Percentiles rank a stretch among this genome's conserved stretches.
These are phyloP conservation scores for Rubroboletus satanas DNA, from an alignment of 768 basidiomycete species.

Conservation along the genomic window DNA sequence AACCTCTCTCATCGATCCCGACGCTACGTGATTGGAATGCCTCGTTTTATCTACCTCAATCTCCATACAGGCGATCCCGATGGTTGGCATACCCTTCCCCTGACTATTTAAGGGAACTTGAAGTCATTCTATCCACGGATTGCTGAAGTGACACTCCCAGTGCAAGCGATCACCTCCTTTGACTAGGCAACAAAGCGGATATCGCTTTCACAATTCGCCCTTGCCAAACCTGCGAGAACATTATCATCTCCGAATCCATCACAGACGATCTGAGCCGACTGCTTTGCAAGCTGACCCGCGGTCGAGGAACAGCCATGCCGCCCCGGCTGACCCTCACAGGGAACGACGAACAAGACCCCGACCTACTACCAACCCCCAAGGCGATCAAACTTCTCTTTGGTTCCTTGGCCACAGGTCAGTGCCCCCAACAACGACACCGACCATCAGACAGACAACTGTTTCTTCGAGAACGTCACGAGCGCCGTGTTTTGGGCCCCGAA, in stretches of 20 bases:
- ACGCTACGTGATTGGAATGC: slow-evolving; percentile 8
- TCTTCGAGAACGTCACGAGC: slow-evolving; percentile 37
- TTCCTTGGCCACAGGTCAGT: slow-evolving; percentile 45
- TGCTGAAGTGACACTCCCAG: slow-evolving; percentile 27
- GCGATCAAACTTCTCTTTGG: slow-evolving; percentile 43
- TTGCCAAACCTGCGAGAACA: slow-evolving; percentile 43
- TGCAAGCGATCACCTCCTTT: slow-evolving; percentile 22
- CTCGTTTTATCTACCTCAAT: not conserved
- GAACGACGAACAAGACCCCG: slow-evolving; percentile 44
- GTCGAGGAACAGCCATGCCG: slow-evolving; percentile 49
- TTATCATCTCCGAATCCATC: not conserved
- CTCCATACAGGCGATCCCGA: slow-evolving; percentile 31
- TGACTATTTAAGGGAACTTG: slow-evolving; percentile 32
- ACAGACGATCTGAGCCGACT: not conserved
- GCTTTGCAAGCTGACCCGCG: slow-evolving; percentile 41
- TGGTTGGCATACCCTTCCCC: slow-evolving; percentile 35
- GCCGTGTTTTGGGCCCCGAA: slow-evolving; percentile 45
- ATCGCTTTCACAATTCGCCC: slow-evolving; percentile 35
- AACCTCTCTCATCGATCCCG: slow-evolving; percentile 35
- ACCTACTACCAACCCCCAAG: slow-evolving; percentile 42
- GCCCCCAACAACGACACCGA: slow-evolving; percentile 39
- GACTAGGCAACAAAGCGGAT: not conserved
- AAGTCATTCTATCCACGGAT: slow-evolving; percentile 30
- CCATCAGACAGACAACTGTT: slow-evolving; percentile 44
- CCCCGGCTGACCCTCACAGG: slow-evolving; percentile 43